phyloP scores from a whole-genome alignment of 768 basidiomycete genomes.

The Pleurotus salmoneostramineus region DNA sequence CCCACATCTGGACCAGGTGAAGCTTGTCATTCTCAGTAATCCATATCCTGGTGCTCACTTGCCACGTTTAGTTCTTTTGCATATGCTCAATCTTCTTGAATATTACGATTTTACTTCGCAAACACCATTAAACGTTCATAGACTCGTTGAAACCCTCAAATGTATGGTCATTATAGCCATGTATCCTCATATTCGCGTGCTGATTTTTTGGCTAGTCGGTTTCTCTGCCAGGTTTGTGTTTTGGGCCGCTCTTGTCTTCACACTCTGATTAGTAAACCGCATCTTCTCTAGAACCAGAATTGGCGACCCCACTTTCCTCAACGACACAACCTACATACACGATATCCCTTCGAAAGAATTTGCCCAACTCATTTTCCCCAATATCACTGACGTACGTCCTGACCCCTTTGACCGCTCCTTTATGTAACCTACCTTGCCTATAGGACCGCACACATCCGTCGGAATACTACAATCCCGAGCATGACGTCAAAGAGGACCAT shows the following conservation, averaged over 20 bases:
- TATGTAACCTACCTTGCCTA: neutral
- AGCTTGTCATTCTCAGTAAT: slow-evolving; percentile 8
- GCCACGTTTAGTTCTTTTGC: slow-evolving; percentile 57
- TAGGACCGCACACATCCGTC: slow-evolving; percentile 80
- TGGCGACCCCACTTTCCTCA: slow-evolving; percentile 71
- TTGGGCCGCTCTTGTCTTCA: neutral
- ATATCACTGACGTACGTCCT: slow-evolving; percentile 77
- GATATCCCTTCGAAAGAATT: slow-evolving; percentile 70
- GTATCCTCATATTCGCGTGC: neutral
- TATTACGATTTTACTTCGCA: slow-evolving; percentile 49
- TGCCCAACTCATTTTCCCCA: slow-evolving; percentile 52
- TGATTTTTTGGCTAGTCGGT: slow-evolving; percentile 22
- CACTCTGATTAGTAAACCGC: neutral
- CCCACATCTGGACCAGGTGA: slow-evolving; percentile 79
- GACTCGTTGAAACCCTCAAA: slow-evolving; percentile 82
- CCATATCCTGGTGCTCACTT: neutral
- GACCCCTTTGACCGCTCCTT: neutral
- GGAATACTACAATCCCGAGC: slow-evolving; percentile 82
- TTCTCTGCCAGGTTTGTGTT: slow-evolving; percentile 41
- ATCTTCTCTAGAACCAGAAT: slow-evolving; percentile 61
- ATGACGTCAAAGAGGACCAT: slow-evolving; percentile 75
- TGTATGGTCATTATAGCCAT: slow-evolving; percentile 22
- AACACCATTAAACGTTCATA: slow-evolving; percentile 68
- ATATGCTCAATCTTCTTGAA: slow-evolving; percentile 90
- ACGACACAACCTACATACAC: slow-evolving; percentile 49